Conservation (phyloP, 495 filamentous ascomycete species). For the Tuber melanosporum region DNA sequence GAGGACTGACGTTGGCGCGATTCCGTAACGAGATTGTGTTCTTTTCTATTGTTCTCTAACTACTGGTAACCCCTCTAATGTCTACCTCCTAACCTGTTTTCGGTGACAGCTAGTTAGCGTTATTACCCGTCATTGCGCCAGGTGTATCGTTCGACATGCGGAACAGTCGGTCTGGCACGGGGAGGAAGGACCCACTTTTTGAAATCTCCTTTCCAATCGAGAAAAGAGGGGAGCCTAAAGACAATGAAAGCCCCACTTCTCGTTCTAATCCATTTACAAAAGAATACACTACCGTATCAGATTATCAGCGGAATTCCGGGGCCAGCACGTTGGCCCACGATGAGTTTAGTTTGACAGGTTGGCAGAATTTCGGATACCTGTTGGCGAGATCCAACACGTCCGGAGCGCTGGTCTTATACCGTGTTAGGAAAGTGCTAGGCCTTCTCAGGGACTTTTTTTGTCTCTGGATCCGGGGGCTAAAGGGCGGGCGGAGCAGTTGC, state of each 20-base stretch:
- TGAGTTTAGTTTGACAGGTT: too few relatives aligned
- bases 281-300: too few relatives aligned
- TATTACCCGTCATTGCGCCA: neutral
- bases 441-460: too few relatives aligned
- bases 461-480: too few relatives aligned
- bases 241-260: neutral
- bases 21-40: neutral
- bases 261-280: neutral
- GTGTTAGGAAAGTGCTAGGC: too few relatives aligned
- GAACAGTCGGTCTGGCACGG: neutral
- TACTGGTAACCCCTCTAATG: neutral
- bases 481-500: too few relatives aligned
- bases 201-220: neutral
- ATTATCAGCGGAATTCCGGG: too few relatives aligned
- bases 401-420: too few relatives aligned
- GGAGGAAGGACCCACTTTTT: neutral
- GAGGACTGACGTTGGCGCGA: neutral
- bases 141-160: neutral
- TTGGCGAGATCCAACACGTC: too few relatives aligned
- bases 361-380: too few relatives aligned
- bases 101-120: neutral
- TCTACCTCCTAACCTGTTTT: neutral
- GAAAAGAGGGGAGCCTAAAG: neutral
- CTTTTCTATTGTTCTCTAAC: neutral
- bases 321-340: too few relatives aligned